phyloP scores from a whole-genome alignment of 352 stramenopile species.

The Phytophthora boehmeriae region DNA sequence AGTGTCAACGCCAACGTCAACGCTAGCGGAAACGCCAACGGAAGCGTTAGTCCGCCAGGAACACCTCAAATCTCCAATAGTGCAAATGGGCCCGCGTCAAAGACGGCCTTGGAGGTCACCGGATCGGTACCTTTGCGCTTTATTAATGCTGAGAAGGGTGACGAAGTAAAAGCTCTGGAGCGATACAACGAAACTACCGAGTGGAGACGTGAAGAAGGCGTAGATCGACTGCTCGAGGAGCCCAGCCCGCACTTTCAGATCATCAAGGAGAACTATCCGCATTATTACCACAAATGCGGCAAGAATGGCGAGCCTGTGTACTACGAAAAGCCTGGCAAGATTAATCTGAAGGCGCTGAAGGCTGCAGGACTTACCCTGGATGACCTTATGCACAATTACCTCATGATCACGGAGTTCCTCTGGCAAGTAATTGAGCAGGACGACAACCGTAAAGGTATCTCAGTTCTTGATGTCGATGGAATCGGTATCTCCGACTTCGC shows the following conservation, averaged over 20 bases:
- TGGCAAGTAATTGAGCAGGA: slow-evolving; percentile 87
- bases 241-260: slow-evolving; percentile 76
- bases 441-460: slow-evolving; percentile 87
- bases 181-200: slow-evolving; percentile 75
- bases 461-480: slow-evolving; percentile 82
- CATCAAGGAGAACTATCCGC: slow-evolving; percentile 93
- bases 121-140: slow-evolving; percentile 65
- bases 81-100: slow-evolving; percentile 16
- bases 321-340: slow-evolving; percentile 88
- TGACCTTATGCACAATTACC: slow-evolving; percentile 86
- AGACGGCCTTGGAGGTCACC: slow-evolving; percentile 33
- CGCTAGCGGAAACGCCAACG: slow-evolving; percentile 28
- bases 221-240: slow-evolving; percentile 78
- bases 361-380: slow-evolving; percentile 73
- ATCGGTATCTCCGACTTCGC: slow-evolving; percentile 87
- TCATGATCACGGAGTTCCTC: slow-evolving; percentile 87
- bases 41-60: slow-evolving; percentile 28
- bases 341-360: slow-evolving; percentile 88
- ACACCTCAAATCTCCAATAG: slow-evolving; percentile 10
- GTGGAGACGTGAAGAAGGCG: slow-evolving; percentile 81
- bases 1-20: slow-evolving; percentile 31
- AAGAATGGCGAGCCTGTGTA: slow-evolving; percentile 85
- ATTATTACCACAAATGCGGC: slow-evolving; percentile 90
- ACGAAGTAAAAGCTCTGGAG: slow-evolving; percentile 61
- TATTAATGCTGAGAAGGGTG: slow-evolving; percentile 79